phyloP scores from a whole-genome alignment of 805 yeast genomes.

The Yarrowia sp. region DNA sequence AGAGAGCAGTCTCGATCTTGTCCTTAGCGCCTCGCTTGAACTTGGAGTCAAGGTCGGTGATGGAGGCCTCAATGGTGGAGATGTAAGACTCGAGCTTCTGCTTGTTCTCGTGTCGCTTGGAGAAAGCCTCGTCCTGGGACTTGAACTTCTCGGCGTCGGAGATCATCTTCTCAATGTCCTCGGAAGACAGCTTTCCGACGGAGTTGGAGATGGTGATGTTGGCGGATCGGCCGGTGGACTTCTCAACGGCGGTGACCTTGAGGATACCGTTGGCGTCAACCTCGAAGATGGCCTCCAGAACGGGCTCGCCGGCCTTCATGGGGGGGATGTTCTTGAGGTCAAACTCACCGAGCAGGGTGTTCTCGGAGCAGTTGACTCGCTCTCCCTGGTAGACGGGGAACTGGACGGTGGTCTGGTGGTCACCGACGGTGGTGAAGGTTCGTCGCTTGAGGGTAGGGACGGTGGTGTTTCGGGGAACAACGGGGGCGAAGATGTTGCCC shows the following conservation, averaged over 20 bases:
- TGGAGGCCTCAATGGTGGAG: slow-evolving; percentile 90
- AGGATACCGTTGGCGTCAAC: slow-evolving; percentile 99
- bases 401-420: slow-evolving; percentile 98
- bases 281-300: slow-evolving; percentile 97
- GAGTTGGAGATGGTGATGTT: slow-evolving; percentile 99
- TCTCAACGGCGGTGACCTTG: slow-evolving; percentile 98
- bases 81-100: slow-evolving; percentile 99
- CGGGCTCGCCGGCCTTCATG: slow-evolving; percentile 99
- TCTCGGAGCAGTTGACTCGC: slow-evolving; percentile 98
- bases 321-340: slow-evolving; percentile 98
- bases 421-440: slow-evolving; percentile 98
- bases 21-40: slow-evolving; percentile 96
- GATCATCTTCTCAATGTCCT: slow-evolving; percentile 98
- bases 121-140: slow-evolving; percentile 98
- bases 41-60: slow-evolving; percentile 97
- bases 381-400: slow-evolving; percentile 99
- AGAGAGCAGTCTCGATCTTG: slow-evolving; percentile 96
- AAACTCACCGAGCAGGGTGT: slow-evolving; percentile 97
- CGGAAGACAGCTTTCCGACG: slow-evolving; percentile 96
- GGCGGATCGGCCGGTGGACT: slow-evolving; percentile 97
- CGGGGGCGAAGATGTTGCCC: slow-evolving; percentile 99
- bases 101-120: slow-evolving; percentile 99
- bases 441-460: slow-evolving; percentile 99
- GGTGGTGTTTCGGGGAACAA: slow-evolving; percentile 99
- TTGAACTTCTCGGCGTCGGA: slow-evolving; percentile 99